phyloP scores from a whole-genome alignment of 2,329 filamentous ascomycete species.

The Monilinia aucupariae region DNA sequence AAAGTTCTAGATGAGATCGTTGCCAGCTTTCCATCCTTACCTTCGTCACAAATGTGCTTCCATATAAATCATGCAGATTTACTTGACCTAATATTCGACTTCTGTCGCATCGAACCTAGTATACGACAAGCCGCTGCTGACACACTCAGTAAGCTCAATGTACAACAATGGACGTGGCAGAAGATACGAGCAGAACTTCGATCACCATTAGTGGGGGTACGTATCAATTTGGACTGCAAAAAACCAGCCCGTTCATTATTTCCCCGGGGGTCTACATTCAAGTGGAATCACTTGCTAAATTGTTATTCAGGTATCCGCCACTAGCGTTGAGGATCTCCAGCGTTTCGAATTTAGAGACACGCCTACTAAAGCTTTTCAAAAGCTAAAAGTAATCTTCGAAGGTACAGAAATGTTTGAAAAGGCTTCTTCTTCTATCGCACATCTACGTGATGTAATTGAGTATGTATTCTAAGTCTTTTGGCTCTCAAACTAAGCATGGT shows the following conservation, averaged over 20 bases:
- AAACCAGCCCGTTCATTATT: background rate
- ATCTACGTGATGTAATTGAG: slow-evolving; percentile 70
- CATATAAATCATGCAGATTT: slow-evolving; percentile 85
- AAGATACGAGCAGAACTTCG: slow-evolving; percentile 78
- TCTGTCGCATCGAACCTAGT: slow-evolving; percentile 69
- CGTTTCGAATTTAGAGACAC: slow-evolving; percentile 81
- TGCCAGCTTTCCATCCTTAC: slow-evolving; percentile 69
- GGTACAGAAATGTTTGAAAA: slow-evolving; percentile 65
- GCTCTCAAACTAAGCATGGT: background rate
- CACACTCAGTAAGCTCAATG: slow-evolving; percentile 79
- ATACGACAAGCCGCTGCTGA: slow-evolving; percentile 72
- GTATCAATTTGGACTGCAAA: background rate
- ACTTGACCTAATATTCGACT: slow-evolving; percentile 81
- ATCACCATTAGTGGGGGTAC: slow-evolving; percentile 69
- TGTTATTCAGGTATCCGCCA: slow-evolving; percentile 52
- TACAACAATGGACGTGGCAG: slow-evolving; percentile 73
- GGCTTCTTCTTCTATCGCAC: slow-evolving; percentile 68
- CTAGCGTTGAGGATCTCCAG: slow-evolving; percentile 82
- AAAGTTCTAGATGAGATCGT: slow-evolving; percentile 93
- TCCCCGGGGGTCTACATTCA: background rate
- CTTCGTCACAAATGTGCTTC: slow-evolving; percentile 72
- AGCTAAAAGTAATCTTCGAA: slow-evolving; percentile 55
- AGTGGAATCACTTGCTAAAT: background rate
- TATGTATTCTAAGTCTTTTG: background rate
- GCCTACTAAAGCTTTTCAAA: slow-evolving; percentile 51